Evolutionary conservation across 2,329 filamentous ascomycete species (phyloP), one percentile per base, ranked within the genome.

Genomic region (Colletotrichum sp.): DNA sequence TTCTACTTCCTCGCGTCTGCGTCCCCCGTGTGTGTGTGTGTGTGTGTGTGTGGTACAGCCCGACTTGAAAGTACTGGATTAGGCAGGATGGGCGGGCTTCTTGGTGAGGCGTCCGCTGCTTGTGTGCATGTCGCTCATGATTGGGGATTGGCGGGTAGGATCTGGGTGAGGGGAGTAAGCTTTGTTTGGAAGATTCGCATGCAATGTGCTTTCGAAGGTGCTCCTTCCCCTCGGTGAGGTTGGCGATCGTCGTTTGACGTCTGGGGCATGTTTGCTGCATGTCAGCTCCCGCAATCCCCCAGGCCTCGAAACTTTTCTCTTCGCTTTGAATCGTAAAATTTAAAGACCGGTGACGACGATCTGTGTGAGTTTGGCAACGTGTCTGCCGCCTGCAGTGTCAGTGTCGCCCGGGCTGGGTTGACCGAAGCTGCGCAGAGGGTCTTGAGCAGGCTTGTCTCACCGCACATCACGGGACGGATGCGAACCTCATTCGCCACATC

Each of bases 401-500:
- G 31, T n/a, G 33, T 58, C 27, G 43, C 43, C 43, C 21, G 55
- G 47, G 16, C 15, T 58, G 4, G 29, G n/a, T 61, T 36, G 31
- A 61, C 13, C 31, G 57, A 27, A n/a, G 9, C 63, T 55, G 63
- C 63, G 24, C 31, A 51, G 13, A 66, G 51, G 64, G 33, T 43
- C 64, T 66, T 57, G 31, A 15, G 33, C 33, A n/a, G 51, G 24
- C 11, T 18, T 58, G 64, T 66, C 51, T 58, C 31, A 66, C 24
- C 64, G n/a, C 8, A 8, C 34, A 43, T 43, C 64, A 66, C 16
- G 18, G 12, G 51, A 31, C 21, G 16, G 31, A 1, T 4, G 33
- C 11, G 1, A 12, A 31, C 15, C 16, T 3, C 34, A 38, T 58
- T 66, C 33, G 33, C 64, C 51, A 58, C 64, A 15, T 21, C 9